Evolutionary conservation across 202 grass and related monocot species (phyloP), one percentile per base, ranked within the genome.

Genomic region (Brachypodium distachyon): DNA sequence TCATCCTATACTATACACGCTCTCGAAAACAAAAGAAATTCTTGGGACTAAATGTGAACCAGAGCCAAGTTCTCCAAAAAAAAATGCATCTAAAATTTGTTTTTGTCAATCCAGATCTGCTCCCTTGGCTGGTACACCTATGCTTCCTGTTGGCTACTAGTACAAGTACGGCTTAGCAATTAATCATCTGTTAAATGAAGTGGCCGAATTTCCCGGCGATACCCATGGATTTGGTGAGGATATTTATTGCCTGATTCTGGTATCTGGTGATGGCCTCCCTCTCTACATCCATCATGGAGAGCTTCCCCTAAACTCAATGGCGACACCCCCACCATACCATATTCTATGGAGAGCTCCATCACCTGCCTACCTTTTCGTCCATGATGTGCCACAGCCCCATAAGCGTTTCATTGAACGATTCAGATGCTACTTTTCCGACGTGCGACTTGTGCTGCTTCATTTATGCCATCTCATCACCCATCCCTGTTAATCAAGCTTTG

Each of bases 231-330:
- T 29, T 46, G 40, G 40, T 67, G 42, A n/a, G n/a, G n/a, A 25
- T 46, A 46, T 31, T 67, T 29, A 82, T 69, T 57, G 40, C 53
- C 33, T 56, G 64, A 27, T 88, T 55, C 21, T 70, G 54, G 21
- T 63, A 88, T 63, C 62, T 51, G 38, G 33, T 77, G 42, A 67
- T 74, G 51, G 69, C 37, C 54, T n/a, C n/a, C n/a, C n/a, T n/a
- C 32, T 74, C 61, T 39, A 70, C 81, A 79, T 76, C 81, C 81
- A 79, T 76, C 81, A 76, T 88, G 80, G 74, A 46, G 60, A 31
- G 81, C 32, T 74, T 61, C 43, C 43, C 52, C 23, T 48, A 25
- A 77, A 38, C 46, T 67, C 68, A 79, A 76, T 86, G 77, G 25
- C 58, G 77, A 74, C 76, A 80, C 37, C 23, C 58, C 61, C 49